Conservation (phyloP, 257 asterid genomes). For the Oldenlandia corymbosa region DNA sequence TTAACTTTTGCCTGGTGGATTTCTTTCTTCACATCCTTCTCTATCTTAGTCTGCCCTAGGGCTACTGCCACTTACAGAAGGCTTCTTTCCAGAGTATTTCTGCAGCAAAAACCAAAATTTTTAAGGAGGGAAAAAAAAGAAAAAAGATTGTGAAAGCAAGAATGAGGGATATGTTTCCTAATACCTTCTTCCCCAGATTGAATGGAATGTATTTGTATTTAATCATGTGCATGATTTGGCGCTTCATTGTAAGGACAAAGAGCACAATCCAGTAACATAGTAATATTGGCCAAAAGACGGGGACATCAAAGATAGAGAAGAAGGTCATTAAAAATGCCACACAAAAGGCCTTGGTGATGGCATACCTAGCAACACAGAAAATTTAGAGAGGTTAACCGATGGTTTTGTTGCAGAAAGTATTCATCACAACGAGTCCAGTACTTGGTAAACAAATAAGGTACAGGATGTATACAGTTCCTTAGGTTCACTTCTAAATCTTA, state of each 20-base stretch:
- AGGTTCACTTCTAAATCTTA: neutral
- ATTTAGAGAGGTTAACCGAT: constrained; percentile 1
- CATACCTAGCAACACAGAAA: constrained; percentile 54
- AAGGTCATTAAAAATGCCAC: constrained; percentile 77
- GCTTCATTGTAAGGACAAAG: constrained; percentile 81
- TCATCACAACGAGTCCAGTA: neutral
- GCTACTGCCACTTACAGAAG: constrained; percentile 49
- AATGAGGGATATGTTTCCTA: neutral
- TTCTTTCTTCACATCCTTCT: neutral
- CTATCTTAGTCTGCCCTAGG: constrained; percentile 55
- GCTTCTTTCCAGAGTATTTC: constrained; percentile 66
- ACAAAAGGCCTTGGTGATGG: constrained; percentile 83
- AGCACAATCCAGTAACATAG: constrained; percentile 84
- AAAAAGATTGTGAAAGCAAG: neutral
- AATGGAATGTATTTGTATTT: constrained; percentile 82
- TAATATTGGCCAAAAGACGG: constrained; percentile 91
- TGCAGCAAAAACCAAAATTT: constrained; percentile 28
- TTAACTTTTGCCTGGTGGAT: neutral
- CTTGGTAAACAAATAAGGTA: neutral
- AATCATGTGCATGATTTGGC: constrained; percentile 88
- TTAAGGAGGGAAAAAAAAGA: neutral
- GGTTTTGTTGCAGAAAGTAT: neutral
- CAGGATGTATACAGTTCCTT: too few relatives aligned
- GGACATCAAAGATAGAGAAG: constrained; percentile 85
- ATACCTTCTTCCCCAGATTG: constrained; percentile 82